Evolutionary conservation across 768 basidiomycete genomes (phyloP).

Genomic region (Aureoboletus auriporus): DNA sequence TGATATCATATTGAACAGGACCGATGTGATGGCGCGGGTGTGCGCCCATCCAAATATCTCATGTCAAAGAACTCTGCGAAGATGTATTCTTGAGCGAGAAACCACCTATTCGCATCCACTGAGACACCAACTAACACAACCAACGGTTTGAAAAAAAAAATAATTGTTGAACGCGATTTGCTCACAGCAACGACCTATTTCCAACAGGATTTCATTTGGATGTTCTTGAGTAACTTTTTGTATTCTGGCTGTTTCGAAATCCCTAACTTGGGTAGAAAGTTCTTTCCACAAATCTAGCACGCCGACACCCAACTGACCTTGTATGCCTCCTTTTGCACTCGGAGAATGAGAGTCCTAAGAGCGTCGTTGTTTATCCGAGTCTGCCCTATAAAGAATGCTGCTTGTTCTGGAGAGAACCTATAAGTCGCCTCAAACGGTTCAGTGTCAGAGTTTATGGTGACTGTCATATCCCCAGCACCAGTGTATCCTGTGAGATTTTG

Average conservation of each 20-base stretch:
- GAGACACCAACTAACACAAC: too few species aligned
- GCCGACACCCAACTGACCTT: conserved; percentile 10
- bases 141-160: too few species aligned
- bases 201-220: conserved; percentile 36
- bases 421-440: neutral
- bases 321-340: conserved; percentile 28
- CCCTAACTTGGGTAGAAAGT: conserved; percentile 2
- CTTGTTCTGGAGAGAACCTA: conserved; percentile 11
- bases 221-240: conserved; percentile 33
- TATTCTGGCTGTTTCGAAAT: conserved; percentile 18
- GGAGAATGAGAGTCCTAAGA: conserved; percentile 28
- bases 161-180: too few species aligned
- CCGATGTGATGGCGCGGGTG: too few species aligned
- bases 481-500: neutral
- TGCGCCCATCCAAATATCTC: too few species aligned
- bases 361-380: conserved; percentile 27
- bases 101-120: too few species aligned
- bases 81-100: too few species aligned
- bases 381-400: conserved; percentile 26
- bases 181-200: conserved; percentile 45
- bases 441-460: neutral
- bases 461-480: conserved; percentile 2
- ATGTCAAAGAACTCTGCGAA: too few species aligned
- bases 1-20: conserved; percentile 54
- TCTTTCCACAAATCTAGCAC: too few species aligned